These are phyloP conservation scores for Curvularia verruculosa DNA, from an alignment of 2,329 filamentous ascomycete genomes.

Conservation along the genomic window DNA sequence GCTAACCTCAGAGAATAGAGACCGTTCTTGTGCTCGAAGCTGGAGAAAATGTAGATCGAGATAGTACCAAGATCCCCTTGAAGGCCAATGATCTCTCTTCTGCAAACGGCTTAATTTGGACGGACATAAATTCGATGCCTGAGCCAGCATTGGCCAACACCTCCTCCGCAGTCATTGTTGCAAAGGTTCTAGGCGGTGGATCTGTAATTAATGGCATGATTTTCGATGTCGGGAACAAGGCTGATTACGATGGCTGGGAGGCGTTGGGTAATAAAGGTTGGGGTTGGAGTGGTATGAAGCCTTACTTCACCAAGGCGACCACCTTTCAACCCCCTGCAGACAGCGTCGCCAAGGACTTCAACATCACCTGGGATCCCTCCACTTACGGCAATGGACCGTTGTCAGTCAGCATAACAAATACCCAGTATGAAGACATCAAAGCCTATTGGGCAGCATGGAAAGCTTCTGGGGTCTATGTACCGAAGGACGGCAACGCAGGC, in stretches of 20 bases:
- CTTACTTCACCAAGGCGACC: slow-evolving; percentile 38
- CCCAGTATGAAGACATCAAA: slow-evolving; percentile 37
- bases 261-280: slow-evolving; percentile 65
- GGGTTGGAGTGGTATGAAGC: slow-evolving; percentile 58
- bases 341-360: slow-evolving; percentile 26
- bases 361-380: slow-evolving; percentile 37
- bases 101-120: slow-evolving; percentile 29
- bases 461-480: slow-evolving; percentile 22
- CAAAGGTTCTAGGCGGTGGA: slow-evolving; percentile 38
- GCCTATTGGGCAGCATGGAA: slow-evolving; percentile 36
- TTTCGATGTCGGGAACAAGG: too few species aligned
- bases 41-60: slow-evolving; percentile 33
- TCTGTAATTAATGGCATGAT: slow-evolving; percentile 48
- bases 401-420: slow-evolving; percentile 32
- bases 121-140: slow-evolving; percentile 29
- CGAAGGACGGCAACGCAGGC: slow-evolving; percentile 33
- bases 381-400: slow-evolving; percentile 36
- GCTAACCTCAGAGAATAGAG: slow-evolving; percentile 18
- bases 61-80: slow-evolving; percentile 35
- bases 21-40: slow-evolving; percentile 38
- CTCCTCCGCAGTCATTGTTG: slow-evolving; percentile 31
- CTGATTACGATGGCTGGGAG: slow-evolving; percentile 61
- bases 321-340: slow-evolving; percentile 34
- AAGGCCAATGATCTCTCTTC: slow-evolving; percentile 34
- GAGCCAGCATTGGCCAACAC: slow-evolving; percentile 30